Conservation (phyloP, 2,329 filamentous ascomycete species). For the Sclerotinia sclerotiorum region DNA sequence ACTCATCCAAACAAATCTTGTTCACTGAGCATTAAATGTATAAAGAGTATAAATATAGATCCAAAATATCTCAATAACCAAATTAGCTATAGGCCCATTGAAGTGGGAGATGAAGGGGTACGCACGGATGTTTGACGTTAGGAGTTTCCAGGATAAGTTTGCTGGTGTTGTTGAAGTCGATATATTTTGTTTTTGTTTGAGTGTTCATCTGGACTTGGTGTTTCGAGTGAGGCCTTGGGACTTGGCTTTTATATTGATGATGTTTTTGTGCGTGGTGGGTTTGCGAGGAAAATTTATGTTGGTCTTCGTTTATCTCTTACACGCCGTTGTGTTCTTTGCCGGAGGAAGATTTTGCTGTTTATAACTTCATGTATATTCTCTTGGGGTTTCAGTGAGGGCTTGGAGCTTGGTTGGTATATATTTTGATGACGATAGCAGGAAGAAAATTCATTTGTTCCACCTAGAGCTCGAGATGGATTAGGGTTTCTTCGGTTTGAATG, state of each 20-base stretch:
- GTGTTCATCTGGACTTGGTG: neutral
- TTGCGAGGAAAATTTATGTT: neutral
- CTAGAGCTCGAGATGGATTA: neutral
- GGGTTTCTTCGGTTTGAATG: neutral
- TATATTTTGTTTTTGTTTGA: neutral
- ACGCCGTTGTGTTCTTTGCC: neutral
- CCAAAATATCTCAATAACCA: neutral
- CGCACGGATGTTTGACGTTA: conserved; percentile 12
- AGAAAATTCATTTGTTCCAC: neutral
- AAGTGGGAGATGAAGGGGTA: conserved; percentile 12
- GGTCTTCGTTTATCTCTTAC: neutral
- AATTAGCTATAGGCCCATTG: neutral
- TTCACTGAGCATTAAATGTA: conserved; percentile 1
- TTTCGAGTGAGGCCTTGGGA: conserved; percentile 1
- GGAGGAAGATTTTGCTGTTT: neutral
- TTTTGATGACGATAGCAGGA: neutral
- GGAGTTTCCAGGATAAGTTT: neutral
- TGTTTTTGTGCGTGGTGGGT: neutral
- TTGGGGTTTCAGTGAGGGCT: neutral
- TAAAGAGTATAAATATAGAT: conserved; percentile 1
- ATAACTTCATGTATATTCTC: neutral
- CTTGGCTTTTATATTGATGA: neutral
- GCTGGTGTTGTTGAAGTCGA: neutral
- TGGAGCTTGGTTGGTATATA: neutral
- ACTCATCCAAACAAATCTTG: neutral